These are phyloP conservation scores for Phialocephala subalpina DNA, from an alignment of 2,329 filamentous ascomycete species.

Conservation along the genomic window DNA sequence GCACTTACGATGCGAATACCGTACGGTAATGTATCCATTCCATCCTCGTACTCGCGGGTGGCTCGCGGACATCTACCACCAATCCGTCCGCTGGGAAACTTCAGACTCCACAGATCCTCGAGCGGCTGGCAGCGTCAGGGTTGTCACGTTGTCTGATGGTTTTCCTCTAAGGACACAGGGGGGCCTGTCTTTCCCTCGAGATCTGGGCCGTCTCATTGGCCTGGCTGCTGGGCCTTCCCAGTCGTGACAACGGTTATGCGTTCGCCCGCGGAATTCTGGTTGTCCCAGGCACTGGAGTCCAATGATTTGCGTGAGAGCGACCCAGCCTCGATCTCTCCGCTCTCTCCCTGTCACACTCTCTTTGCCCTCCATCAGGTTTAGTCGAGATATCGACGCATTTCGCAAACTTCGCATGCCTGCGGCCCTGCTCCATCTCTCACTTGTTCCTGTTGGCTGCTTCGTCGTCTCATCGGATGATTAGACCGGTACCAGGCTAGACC, in stretches of 20 bases:
- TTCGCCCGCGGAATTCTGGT: conserved; percentile 37
- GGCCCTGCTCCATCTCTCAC: conserved; percentile 21
- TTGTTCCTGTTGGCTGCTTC: conserved; percentile 37
- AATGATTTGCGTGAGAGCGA: conserved; percentile 36
- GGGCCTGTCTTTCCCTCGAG: conserved; percentile 6
- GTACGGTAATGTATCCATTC: no score
- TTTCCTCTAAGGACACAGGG: conserved; percentile 14
- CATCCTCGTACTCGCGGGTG: background rate
- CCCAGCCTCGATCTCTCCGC: conserved; percentile 43
- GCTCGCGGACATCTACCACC: conserved; percentile 3
- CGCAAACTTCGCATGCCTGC: conserved; percentile 29
- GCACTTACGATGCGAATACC: background rate
- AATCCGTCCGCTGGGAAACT: background rate
- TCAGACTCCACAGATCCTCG: conserved; percentile 14
- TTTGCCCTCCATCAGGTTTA: conserved; percentile 37
- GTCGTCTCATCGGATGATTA: conserved; percentile 45
- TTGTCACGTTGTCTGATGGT: conserved; percentile 30
- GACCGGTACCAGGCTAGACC: conserved; percentile 39
- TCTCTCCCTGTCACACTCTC: conserved; percentile 35
- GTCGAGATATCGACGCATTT: conserved; percentile 41
- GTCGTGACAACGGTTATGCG: conserved; percentile 42
- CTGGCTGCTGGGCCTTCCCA: conserved; percentile 23
- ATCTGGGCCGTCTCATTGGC: conserved; percentile 28
- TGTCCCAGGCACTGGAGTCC: conserved; percentile 33
- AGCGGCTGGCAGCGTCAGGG: conserved; percentile 9